phyloP scores from a whole-genome alignment of 805 yeast genomes.

The Barnettozyma salicaria region DNA sequence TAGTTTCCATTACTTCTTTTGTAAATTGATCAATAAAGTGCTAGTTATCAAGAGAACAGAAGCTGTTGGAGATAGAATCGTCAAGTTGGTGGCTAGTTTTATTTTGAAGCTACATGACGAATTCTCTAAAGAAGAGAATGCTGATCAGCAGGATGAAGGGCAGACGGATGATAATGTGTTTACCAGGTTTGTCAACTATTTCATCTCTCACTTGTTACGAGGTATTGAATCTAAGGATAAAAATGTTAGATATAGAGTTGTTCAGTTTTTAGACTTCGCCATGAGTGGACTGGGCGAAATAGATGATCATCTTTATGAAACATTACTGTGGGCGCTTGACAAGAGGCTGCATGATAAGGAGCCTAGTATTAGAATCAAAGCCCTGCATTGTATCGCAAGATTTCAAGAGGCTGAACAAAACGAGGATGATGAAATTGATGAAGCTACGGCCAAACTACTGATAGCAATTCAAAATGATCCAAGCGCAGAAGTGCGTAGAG shows the following conservation, averaged over 20 bases:
- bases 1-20: slow-evolving; percentile 54
- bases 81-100: slow-evolving; percentile 58
- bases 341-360: slow-evolving; percentile 72
- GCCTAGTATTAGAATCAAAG: slow-evolving; percentile 72
- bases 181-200: slow-evolving; percentile 48
- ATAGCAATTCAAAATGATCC: slow-evolving; percentile 68
- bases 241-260: slow-evolving; percentile 72
- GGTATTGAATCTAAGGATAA: slow-evolving; percentile 76
- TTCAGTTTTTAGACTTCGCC: slow-evolving; percentile 65
- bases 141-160: slow-evolving; percentile 20
- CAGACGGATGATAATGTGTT: slow-evolving; percentile 35
- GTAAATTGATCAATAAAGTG: slow-evolving; percentile 56
- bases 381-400: slow-evolving; percentile 70
- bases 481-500: slow-evolving; percentile 83
- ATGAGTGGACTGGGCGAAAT: slow-evolving; percentile 71
- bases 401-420: slow-evolving; percentile 50
- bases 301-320: slow-evolving; percentile 63
- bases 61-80: slow-evolving; percentile 66
- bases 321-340: slow-evolving; percentile 52
- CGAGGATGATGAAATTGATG: slow-evolving; percentile 31
- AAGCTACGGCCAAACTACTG: slow-evolving; percentile 42
- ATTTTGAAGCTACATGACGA: slow-evolving; percentile 39
- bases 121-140: slow-evolving; percentile 24
- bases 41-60: slow-evolving; percentile 66
- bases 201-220: slow-evolving; percentile 62